Evolutionary conservation across 1,284 basidiomycete species (phyloP), one percentile per base, ranked within the genome.

Genomic region (Agaricales sp.): DNA sequence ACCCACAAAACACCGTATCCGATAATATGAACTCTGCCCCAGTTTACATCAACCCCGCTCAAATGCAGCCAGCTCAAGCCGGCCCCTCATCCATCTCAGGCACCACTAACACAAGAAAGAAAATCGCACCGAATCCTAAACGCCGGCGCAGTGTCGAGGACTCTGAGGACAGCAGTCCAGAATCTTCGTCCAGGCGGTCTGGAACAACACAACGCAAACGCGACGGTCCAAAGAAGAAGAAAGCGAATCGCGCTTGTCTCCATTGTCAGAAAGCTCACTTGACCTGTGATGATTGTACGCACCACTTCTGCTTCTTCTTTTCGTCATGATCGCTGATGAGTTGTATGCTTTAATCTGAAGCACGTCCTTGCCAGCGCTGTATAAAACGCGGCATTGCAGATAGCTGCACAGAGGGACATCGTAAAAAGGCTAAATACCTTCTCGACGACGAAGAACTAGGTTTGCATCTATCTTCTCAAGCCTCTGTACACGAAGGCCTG

Each of bases 401-500:
- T 51, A 86, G 82, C 52, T 99, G 95, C 62, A 85, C 86, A 35
- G 95, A 99, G 62, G 95, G 95, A 0, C 87, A 91, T 55, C 79
- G 95, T 56, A 99, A 99, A 71, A 97, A 97, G 68, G 95, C 95
- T 20, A 99, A 99, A 64, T 99, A 98, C 65, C 77, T 96, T 14
- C 71, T 93, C 54, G 91, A 95, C 63, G 91, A 93, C 45, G 87
- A 90, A 43, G 92, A 96, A 63, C 80, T 92, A 51, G 84, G 92
- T 91, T 61, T 58, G 81, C n/a, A n/a, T n/a, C n/a, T n/a, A n/a
- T 69, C 39, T 16, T 46, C 52, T 25, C 52, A 51, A n/a, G n/a
- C n/a, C n/a, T n/a, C n/a, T n/a, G n/a, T n/a, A n/a, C n/a, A n/a
- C n/a, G n/a, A n/a, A n/a, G n/a, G n/a, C n/a, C n/a, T n/a, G 30